These are phyloP conservation scores for Rhizopogon parksii DNA, from an alignment of 1,284 basidiomycete genomes.

Conservation along the genomic window DNA sequence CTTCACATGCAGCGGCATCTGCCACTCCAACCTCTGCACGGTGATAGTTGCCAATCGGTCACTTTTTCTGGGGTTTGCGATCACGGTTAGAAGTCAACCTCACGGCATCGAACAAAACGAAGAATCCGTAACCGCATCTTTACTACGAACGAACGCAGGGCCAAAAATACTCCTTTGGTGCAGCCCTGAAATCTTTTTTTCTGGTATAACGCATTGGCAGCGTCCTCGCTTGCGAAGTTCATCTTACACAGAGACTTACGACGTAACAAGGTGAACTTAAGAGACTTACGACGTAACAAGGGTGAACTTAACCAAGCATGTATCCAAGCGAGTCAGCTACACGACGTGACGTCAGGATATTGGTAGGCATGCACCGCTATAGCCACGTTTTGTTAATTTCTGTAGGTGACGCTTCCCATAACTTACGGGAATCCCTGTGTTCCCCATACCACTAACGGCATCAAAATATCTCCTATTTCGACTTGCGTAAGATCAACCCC, in stretches of 20 bases:
- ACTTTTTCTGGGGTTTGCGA: background rate
- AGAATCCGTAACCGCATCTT: background rate
- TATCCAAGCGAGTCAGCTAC: background rate
- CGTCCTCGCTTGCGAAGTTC: background rate
- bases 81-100: background rate
- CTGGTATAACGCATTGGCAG: too few species aligned
- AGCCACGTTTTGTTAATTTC: background rate
- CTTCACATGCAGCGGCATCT: background rate
- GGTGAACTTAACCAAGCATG: background rate
- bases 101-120: background rate
- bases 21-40: background rate
- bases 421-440: background rate
- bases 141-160: too few species aligned
- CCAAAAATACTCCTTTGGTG: background rate
- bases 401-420: background rate
- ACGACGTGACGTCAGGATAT: background rate
- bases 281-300: background rate
- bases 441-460: conserved; percentile 1
- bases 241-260: background rate
- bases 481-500: background rate
- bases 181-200: background rate
- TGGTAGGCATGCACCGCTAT: background rate
- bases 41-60: background rate
- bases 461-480: background rate
- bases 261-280: background rate